A percentile compares a stretch with the other conserved stretches of the same genome.
Evolutionary conservation across 768 basidiomycete genomes (phyloP).

Genomic region (Termitomyces sp.): DNA sequence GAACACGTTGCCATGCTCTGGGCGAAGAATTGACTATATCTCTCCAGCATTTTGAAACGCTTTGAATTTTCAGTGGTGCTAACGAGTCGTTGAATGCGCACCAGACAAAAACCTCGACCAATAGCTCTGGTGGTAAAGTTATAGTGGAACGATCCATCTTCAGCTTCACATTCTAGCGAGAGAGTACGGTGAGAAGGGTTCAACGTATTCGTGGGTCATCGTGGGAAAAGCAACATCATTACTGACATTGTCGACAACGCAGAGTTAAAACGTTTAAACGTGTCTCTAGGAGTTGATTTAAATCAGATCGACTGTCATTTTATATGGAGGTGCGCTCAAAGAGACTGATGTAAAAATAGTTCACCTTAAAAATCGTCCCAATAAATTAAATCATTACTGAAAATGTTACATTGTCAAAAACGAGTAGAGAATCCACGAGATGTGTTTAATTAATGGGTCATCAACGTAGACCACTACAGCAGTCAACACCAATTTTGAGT

Average conservation of each 20-base stretch:
- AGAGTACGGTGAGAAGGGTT: neutral
- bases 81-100: constrained; percentile 39
- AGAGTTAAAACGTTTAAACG: too few species aligned
- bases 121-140: constrained; percentile 53
- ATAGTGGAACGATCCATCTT: constrained; percentile 4
- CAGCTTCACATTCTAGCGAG: neutral
- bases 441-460: too few species aligned
- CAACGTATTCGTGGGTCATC: neutral
- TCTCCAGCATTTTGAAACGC: constrained; percentile 59
- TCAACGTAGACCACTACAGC: too few species aligned
- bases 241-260: neutral
- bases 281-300: too few species aligned
- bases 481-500: neutral
- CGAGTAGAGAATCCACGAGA: too few species aligned
- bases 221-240: neutral
- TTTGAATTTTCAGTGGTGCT: constrained; percentile 42
- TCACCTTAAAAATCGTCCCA: too few species aligned
- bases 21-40: constrained; percentile 50
- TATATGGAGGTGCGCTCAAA: too few species aligned
- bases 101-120: constrained; percentile 55
- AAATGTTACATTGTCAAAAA: too few species aligned
- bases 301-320: too few species aligned
- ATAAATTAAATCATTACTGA: too few species aligned
- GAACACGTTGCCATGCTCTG: constrained; percentile 54
- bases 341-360: too few species aligned